Evolutionary conservation across 2,329 filamentous ascomycete genomes (phyloP), one percentile per base, ranked within the genome.

Genomic region (Monosporascus sp.): DNA sequence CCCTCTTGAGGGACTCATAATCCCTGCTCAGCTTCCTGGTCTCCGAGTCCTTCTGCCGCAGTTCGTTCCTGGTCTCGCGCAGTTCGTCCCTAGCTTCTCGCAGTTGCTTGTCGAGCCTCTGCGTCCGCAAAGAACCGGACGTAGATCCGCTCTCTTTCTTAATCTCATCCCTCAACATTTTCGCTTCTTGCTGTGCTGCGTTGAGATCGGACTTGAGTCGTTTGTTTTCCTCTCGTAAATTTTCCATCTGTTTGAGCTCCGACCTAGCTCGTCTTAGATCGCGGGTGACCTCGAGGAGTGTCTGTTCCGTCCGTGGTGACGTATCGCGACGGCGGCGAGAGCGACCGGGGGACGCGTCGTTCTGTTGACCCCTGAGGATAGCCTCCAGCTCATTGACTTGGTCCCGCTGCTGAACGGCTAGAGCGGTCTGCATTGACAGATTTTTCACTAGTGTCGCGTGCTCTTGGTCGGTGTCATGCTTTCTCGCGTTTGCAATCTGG

Each of bases 381-480:
- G 70, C 68, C 54, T 84, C 80, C 51, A 87, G 72, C 56, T 85
- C 80, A 55, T 82, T 78, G 8, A 86, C 80, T 51, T 81, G 80
- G 28, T 75, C 73, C 56, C 78, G 78, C 66, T 86, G 86, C 58
- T 85, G 78, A 1, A 76, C 68, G 15, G 79, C 79, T 14, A 85
- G 70, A 2, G 78, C 74, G 2, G 81, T 85, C 64, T 86, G 82
- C 52, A 78, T 77, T 14, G 75, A 74, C 37, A 86, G 72, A 50
- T 84, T 80, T 51, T 77, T 75, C 26, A 79, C 68, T 46, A 84
- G 62, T 41, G 75, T 73, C 2, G 74, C 68, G 11, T 77, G 72
- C n/a, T 77, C 74, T 35, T 73, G 69, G 15, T 74, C 74, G 9
- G 65, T 68, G 7, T 70, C 71, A 28, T 70, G 69, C 51, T 63